A percentile compares a stretch with the other conserved stretches of the same genome.
Evolutionary conservation across 345 rosid species (phyloP).

Genomic region (Barbarea vulgaris): DNA sequence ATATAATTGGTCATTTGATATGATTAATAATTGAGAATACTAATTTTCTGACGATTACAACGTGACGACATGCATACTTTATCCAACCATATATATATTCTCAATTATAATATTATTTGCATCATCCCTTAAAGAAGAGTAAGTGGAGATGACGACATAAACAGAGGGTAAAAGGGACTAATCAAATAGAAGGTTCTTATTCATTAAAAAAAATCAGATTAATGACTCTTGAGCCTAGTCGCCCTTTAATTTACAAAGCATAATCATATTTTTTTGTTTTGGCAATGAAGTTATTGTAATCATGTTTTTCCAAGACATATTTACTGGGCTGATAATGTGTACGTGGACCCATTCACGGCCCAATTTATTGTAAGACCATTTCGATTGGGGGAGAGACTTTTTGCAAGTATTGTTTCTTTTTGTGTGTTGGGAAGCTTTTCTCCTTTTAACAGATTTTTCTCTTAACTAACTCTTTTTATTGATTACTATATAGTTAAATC

Average conservation of each 20-base stretch:
- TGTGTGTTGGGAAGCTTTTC: neutral
- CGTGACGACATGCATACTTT: slow-evolving; percentile 40
- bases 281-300: neutral
- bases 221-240: slow-evolving; percentile 4
- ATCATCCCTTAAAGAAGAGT: neutral
- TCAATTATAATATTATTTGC: slow-evolving; percentile 1
- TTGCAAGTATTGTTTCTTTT: neutral
- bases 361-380: neutral
- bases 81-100: neutral
- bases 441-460: neutral
- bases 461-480: neutral
- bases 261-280: neutral
- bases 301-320: neutral
- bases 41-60: slow-evolving; percentile 23
- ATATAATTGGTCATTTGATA: slow-evolving; percentile 8
- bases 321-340: slow-evolving; percentile 3
- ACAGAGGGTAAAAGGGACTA: slow-evolving; percentile 4
- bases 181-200: slow-evolving; percentile 10
- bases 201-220: neutral
- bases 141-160: slow-evolving; percentile 21
- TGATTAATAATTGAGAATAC: neutral
- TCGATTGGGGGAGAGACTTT: neutral
- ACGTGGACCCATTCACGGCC: neutral
- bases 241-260: neutral
- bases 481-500: no score